A percentile compares a stretch with the other conserved stretches of the same genome.
These are phyloP conservation scores for Leccinum aurantiacum DNA, from an alignment of 768 basidiomycete species.

Conservation along the genomic window DNA sequence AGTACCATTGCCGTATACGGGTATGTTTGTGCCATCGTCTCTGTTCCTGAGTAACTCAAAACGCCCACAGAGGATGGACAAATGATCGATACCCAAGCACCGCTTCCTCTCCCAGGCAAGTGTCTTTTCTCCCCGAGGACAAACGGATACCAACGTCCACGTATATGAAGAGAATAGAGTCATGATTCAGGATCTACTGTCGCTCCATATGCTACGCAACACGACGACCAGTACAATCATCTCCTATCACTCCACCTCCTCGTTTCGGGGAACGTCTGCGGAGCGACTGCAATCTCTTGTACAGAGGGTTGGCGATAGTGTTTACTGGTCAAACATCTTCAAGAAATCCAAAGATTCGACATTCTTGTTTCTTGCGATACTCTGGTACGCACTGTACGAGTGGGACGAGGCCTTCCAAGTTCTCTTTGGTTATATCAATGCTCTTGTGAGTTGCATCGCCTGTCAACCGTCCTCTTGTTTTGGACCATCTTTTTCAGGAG, in stretches of 20 bases:
- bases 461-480: neutral
- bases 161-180: slow-evolving; percentile 15
- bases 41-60: neutral
- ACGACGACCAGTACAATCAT: slow-evolving; percentile 35
- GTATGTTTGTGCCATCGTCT: slow-evolving; percentile 3
- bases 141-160: neutral
- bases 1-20: slow-evolving; percentile 1
- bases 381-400: slow-evolving; percentile 61
- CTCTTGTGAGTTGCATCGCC: slow-evolving; percentile 36
- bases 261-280: slow-evolving; percentile 24
- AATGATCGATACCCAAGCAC: slow-evolving; percentile 32
- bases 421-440: slow-evolving; percentile 50
- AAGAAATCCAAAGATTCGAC: slow-evolving; percentile 31
- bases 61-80: slow-evolving; percentile 16
- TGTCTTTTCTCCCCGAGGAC: neutral
- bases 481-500: slow-evolving; percentile 38
- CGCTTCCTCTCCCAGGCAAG: slow-evolving; percentile 27
- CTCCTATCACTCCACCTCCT: slow-evolving; percentile 30
- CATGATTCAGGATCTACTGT: slow-evolving; percentile 35
- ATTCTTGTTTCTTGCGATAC: slow-evolving; percentile 37
- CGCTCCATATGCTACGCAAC: slow-evolving; percentile 40
- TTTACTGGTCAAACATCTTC: slow-evolving; percentile 38
- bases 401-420: slow-evolving; percentile 61
- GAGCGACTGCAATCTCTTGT: slow-evolving; percentile 28
- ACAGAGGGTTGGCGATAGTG: slow-evolving; percentile 29